Evolutionary conservation across 495 filamentous ascomycete species (phyloP).

Genomic region (Neurospora tetrasperma): DNA sequence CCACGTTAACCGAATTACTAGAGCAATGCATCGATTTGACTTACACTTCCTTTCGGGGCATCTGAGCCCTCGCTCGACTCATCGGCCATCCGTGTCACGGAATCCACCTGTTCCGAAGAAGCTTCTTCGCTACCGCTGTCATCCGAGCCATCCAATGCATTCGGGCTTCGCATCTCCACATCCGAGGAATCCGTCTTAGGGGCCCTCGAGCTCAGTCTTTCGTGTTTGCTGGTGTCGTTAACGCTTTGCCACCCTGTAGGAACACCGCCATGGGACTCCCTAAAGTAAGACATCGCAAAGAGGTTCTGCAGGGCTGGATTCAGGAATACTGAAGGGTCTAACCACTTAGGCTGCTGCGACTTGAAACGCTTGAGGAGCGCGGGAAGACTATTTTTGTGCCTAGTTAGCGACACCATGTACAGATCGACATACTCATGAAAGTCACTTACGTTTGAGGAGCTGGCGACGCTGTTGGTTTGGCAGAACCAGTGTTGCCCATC

Average conservation of each 20-base stretch:
- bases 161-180: constrained; percentile 24
- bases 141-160: constrained; percentile 25
- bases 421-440: not conserved
- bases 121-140: constrained; percentile 32
- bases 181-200: constrained; percentile 21
- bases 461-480: constrained; percentile 4
- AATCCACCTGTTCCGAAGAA: constrained; percentile 4
- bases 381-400: constrained; percentile 8
- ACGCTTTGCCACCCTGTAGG: constrained; percentile 56
- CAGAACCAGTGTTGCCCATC: constrained; percentile 52
- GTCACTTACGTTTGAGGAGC: constrained; percentile 12
- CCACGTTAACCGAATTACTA: not conserved
- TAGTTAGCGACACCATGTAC: not conserved
- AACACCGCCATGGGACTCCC: constrained; percentile 38
- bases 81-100: constrained; percentile 39
- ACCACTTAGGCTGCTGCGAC: constrained; percentile 29
- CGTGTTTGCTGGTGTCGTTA: constrained; percentile 44
- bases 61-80: constrained; percentile 39
- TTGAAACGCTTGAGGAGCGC: constrained; percentile 22
- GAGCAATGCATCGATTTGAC: not conserved
- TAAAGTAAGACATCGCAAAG: constrained; percentile 58
- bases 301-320: constrained; percentile 50
- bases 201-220: constrained; percentile 44
- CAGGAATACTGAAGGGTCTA: constrained; percentile 37
- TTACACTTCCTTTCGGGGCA: constrained; percentile 22